These are phyloP conservation scores for Allium fistulosum DNA, from an alignment of 106 monocot genomes.

Conservation along the genomic window DNA sequence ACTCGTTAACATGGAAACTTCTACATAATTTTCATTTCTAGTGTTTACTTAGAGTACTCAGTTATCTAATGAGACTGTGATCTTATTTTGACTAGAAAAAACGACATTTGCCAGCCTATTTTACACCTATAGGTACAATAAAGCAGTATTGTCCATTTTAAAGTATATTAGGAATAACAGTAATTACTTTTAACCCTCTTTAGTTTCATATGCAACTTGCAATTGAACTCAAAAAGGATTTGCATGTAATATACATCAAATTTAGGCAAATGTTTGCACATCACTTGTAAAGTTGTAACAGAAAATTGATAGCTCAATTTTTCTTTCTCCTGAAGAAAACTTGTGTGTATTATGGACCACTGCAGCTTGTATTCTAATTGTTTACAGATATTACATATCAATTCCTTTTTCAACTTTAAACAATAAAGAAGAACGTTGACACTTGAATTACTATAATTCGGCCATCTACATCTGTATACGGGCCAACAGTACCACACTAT, in stretches of 20 bases:
- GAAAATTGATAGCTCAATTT: not conserved
- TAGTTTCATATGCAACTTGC: not conserved
- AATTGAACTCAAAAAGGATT: not conserved
- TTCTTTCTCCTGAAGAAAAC: not conserved
- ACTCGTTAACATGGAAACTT: no score
- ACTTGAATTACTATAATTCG: not conserved
- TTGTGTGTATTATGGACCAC: not conserved
- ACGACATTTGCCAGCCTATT: no score
- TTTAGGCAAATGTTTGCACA: not conserved
- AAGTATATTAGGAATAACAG: no score
- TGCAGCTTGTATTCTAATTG: not conserved
- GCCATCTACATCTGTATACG: not conserved
- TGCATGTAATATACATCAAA: not conserved
- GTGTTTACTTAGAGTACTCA: no score
- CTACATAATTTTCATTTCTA: no score
- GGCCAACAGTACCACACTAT: not conserved
- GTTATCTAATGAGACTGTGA: no score
- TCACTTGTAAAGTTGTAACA: not conserved
- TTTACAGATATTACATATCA: not conserved
- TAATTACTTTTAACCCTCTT: not conserved
- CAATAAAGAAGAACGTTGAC: not conserved
- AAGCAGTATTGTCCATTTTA: no score
- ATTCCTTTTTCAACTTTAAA: not conserved
- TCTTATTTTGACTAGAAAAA: no score
- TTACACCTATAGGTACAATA: no score